Percentiles rank a stretch among this genome's conserved stretches.
These are phyloP conservation scores for Phaeodactylum tricornutum DNA, from an alignment of 108 stramenopile genomes.

Conservation along the genomic window DNA sequence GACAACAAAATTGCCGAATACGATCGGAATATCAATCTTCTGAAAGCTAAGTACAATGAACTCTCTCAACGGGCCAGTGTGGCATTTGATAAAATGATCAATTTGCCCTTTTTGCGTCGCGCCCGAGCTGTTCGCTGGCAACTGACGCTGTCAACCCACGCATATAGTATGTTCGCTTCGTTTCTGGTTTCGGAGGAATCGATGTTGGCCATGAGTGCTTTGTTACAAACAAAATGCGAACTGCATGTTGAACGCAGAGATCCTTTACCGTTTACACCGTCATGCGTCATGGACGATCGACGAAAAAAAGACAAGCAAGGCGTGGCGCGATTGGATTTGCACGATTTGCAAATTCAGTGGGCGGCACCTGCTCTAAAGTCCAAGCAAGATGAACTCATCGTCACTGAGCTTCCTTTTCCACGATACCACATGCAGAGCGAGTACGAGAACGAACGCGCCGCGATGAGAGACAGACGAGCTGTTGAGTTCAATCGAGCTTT, in stretches of 20 bases:
- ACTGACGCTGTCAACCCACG: constrained; percentile 48
- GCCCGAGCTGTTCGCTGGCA: constrained; percentile 81
- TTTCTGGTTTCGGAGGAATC: constrained; percentile 38
- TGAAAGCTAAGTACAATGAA: constrained; percentile 45
- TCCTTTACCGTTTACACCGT: constrained; percentile 68
- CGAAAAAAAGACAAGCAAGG: constrained; percentile 1
- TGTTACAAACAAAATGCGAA: constrained; percentile 78
- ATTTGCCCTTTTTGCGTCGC: constrained; percentile 64
- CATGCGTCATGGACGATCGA: constrained; percentile 54
- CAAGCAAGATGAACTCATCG: constrained; percentile 20
- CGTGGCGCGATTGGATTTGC: constrained; percentile 1
- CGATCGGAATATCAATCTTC: constrained; percentile 20
- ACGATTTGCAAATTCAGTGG: constrained; percentile 32
- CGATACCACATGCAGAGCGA: constrained; percentile 56
- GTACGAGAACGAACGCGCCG: constrained; percentile 30
- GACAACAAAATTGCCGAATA: constrained; percentile 20
- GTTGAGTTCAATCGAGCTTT: constrained; percentile 81
- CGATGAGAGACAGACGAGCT: constrained; percentile 24
- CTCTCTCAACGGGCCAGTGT: constrained; percentile 24
- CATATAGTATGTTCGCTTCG: constrained; percentile 45
- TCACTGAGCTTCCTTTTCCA: no score
- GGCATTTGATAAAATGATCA: constrained; percentile 39
- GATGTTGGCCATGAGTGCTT: constrained; percentile 61
- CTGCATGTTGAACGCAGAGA: constrained; percentile 75
- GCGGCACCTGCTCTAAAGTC: constrained; percentile 53